These are phyloP conservation scores for Pleomassaria siparia DNA, from an alignment of 2,329 filamentous ascomycete genomes.

Conservation along the genomic window DNA sequence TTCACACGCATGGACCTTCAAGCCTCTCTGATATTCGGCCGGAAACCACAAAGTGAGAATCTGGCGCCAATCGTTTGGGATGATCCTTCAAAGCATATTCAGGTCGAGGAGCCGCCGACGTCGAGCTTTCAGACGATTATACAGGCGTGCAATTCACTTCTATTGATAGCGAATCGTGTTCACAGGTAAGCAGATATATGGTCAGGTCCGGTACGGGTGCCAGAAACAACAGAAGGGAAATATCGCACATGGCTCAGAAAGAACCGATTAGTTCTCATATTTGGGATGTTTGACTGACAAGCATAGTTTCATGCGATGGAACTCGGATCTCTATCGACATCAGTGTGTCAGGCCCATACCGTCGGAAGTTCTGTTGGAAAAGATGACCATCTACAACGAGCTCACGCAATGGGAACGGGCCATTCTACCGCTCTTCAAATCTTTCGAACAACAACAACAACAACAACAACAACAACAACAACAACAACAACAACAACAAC, in stretches of 20 bases:
- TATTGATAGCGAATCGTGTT: conserved; percentile 8
- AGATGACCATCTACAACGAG: conserved; percentile 7
- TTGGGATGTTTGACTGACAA: neutral
- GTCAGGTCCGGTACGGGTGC: too few relatives aligned
- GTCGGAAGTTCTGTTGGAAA: conserved; percentile 4
- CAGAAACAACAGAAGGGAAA: too few relatives aligned
- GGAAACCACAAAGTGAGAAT: conserved; percentile 1
- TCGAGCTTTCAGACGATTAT: conserved; percentile 5
- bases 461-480: too few relatives aligned
- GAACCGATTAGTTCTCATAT: neutral
- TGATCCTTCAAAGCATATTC: conserved; percentile 7
- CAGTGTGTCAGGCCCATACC: conserved; percentile 6
- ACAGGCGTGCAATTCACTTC: conserved; percentile 8
- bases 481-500: too few relatives aligned
- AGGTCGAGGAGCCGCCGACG: conserved; percentile 6
- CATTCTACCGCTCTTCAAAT: conserved; percentile 7
- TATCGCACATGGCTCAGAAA: neutral
- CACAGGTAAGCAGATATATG: conserved; percentile 6
- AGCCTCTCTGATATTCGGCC: conserved; percentile 6
- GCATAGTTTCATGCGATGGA: conserved; percentile 6
- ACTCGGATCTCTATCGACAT: conserved; percentile 6
- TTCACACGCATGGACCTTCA: conserved; percentile 13
- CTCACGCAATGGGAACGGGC: conserved; percentile 12
- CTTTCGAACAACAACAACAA: neutral
- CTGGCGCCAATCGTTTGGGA: conserved; percentile 6